Conservation (phyloP, 2,329 filamentous ascomycete species). For the Xylariaceae sp. region DNA sequence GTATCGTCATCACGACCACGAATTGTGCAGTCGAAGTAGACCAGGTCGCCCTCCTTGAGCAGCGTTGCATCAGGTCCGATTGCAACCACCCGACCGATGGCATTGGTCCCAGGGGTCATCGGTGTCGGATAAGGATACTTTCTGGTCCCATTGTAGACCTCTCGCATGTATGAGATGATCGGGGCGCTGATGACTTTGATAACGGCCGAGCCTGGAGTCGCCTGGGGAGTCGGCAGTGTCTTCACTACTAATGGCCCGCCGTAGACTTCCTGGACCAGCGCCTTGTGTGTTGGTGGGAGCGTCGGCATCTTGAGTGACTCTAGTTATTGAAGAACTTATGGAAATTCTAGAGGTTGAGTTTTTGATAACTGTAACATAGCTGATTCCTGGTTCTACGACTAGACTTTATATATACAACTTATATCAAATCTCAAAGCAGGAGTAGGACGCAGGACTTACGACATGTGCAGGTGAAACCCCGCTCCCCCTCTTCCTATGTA, state of each 20-base stretch:
- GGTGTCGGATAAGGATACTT: not conserved
- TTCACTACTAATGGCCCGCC: constrained; percentile 2
- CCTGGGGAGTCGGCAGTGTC: constrained; percentile 2
- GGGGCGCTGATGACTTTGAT: constrained; percentile 1
- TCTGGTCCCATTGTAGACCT: constrained; percentile 6
- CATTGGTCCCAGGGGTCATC: not conserved
- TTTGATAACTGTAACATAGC: no score
- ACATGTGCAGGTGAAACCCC: no score
- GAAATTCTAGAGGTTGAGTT: no score
- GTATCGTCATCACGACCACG: constrained; percentile 2
- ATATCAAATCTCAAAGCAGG: no score
- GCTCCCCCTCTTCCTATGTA: no score
- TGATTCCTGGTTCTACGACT: no score
- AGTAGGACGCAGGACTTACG: no score
- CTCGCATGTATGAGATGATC: constrained; percentile 6
- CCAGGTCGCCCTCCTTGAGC: constrained; percentile 6
- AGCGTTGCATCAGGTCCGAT: not conserved
- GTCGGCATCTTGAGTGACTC: constrained; percentile 6
- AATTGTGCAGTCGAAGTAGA: constrained; percentile 5
- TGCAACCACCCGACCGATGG: constrained; percentile 6
- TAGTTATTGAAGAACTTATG: no score
- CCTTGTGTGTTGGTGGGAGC: constrained; percentile 6
- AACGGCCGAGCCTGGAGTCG: constrained; percentile 4
- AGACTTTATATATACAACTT: no score
- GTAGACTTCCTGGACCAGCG: constrained; percentile 7